Evolutionary conservation across 306 rosid species (phyloP).

Genomic region (Cicer cuneatum): DNA sequence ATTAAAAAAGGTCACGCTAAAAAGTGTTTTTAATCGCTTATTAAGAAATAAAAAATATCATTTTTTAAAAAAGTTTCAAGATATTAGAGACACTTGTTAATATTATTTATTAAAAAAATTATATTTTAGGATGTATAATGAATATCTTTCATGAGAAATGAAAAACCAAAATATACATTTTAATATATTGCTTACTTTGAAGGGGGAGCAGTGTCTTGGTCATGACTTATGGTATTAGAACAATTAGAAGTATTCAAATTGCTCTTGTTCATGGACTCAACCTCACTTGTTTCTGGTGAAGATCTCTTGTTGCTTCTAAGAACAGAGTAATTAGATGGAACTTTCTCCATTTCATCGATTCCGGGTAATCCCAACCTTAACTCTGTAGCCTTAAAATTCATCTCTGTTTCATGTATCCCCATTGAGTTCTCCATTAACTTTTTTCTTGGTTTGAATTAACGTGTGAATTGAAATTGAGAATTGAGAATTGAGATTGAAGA

Average conservation of each 20-base stretch:
- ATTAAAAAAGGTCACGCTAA: no score
- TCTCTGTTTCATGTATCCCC: conserved; percentile 38
- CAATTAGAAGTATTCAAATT: conserved; percentile 20
- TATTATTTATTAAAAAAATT: no score
- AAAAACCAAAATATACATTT: background rate
- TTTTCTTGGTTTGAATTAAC: background rate
- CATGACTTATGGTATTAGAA: conserved; percentile 31
- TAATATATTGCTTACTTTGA: conserved; percentile 58
- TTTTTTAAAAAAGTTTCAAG: no score
- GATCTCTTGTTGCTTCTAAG: conserved; percentile 63
- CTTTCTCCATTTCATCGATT: conserved; percentile 47
- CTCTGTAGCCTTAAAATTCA: conserved; percentile 65
- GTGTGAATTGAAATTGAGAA: background rate
- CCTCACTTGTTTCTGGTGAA: conserved; percentile 52
- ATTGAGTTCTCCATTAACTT: conserved; percentile 20
- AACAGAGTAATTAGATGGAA: conserved; percentile 30
- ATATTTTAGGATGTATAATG: no score
- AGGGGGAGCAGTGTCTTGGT: conserved; percentile 50
- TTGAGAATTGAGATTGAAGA: conserved; percentile 30
- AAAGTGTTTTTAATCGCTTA: no score
- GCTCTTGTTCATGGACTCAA: conserved; percentile 45
- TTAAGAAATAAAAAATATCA: no score
- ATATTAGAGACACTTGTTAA: no score
- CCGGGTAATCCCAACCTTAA: conserved; percentile 80
- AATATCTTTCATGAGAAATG: background rate